Percentiles rank a stretch among this genome's conserved stretches.
These are phyloP conservation scores for Wickerhamiella siamensis DNA, from an alignment of 805 yeast species.

Conservation along the genomic window DNA sequence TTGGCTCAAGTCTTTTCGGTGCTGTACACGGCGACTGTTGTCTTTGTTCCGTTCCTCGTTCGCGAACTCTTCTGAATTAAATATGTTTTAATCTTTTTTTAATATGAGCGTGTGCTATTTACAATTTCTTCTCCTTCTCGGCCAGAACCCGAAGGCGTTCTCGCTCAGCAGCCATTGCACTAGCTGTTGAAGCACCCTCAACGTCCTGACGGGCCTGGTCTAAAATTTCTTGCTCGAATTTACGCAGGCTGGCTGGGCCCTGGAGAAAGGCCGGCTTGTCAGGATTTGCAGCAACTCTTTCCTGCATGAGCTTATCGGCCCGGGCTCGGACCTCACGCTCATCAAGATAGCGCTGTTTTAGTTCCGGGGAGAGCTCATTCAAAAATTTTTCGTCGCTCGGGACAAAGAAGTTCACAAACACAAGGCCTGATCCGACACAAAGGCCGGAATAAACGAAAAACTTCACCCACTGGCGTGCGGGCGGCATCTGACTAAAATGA, in stretches of 20 bases:
- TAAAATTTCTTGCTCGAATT: conserved; percentile 17
- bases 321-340: conserved; percentile 26
- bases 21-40: conserved; percentile 56
- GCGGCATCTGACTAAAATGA: conserved; percentile 12
- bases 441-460: conserved; percentile 41
- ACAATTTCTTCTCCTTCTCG: conserved; percentile 14
- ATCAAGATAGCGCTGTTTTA: conserved; percentile 57
- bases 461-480: conserved; percentile 17
- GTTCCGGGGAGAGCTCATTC: conserved; percentile 65
- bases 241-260: conserved; percentile 19
- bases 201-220: conserved; percentile 17
- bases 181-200: conserved; percentile 9
- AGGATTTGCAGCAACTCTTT: conserved; percentile 9
- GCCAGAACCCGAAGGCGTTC: conserved; percentile 15
- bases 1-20: conserved; percentile 53
- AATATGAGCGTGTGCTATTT: background rate
- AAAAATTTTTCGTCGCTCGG: conserved; percentile 78
- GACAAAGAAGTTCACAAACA: conserved; percentile 56
- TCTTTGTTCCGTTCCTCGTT: conserved; percentile 63
- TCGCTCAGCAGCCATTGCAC: conserved; percentile 12
- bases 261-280: conserved; percentile 23
- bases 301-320: conserved; percentile 16
- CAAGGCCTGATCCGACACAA: conserved; percentile 49
- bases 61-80: conserved; percentile 16
- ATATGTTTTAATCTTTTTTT: background rate